Base-by-base conservation (phyloP, 805 yeast genomes). In the Jamesozyma piceae region DNA sequence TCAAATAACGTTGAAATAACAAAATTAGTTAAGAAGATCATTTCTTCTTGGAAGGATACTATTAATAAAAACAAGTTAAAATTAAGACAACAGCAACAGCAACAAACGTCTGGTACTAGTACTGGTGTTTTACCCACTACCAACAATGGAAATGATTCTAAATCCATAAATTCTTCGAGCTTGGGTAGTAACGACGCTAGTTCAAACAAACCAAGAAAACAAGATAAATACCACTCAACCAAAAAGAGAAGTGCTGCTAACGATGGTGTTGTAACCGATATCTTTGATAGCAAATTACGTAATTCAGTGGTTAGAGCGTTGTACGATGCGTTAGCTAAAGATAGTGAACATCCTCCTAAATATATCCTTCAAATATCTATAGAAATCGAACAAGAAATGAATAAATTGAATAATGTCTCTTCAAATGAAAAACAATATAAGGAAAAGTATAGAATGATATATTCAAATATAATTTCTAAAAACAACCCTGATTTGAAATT, bases 321-420 rank as follows among this genome's bases (percentile, higher is more conserved):
- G 18, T 92, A 92, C 62, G 85, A 92, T 33, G 95, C 95, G 1
- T 69, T 92, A 52, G 96, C 92, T 24, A 74, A 82, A 39, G 97
- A 82, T 38, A 76, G 95, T 50, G 67, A 63, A 40, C 66, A 74
- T 51, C 74, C 82, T 11, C 74, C 86, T n/a, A 67, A 71, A 17
- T 72, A 71, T 9, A 75, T 92, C 21, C 64, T 90, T 41, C 61
- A 67, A 2, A 68, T 80, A 17, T 82, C 90, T 3, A 76, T 75
- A 48, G 77, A 76, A 2, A 81, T 92, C 43, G 98, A 92, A 62
- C 58, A 60, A 14, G 86, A 77, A 43, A 87, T 83, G 38, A 84
- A 71, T 61, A 69, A 71, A 46, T 62, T 74, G 37, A 83, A 81
- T 54, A 74, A 76, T 58, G 64, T 74, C 63, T 66, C 75, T 49